A percentile compares a stretch with the other conserved stretches of the same genome.
Evolutionary conservation across 2,329 filamentous ascomycete species (phyloP).

Genomic region (Trichoderma semiorbis): DNA sequence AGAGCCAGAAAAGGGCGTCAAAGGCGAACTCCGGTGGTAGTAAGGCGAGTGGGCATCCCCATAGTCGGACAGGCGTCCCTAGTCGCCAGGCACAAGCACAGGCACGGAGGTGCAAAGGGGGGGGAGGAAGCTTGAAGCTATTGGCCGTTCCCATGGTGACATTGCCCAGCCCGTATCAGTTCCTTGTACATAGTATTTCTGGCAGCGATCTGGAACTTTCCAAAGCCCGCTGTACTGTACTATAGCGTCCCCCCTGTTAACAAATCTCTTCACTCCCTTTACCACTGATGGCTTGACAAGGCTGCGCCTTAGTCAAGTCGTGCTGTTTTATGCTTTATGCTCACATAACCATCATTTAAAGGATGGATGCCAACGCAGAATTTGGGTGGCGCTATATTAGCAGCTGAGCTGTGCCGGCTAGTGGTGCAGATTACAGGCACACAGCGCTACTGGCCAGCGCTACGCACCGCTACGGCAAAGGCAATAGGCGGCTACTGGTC

Average conservation of each 20-base stretch:
- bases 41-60: constrained; percentile 1
- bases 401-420: constrained; percentile 10
- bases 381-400: not conserved
- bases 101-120: constrained; percentile 3
- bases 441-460: not conserved
- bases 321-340: not conserved
- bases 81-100: not conserved
- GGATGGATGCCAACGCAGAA: constrained; percentile 3
- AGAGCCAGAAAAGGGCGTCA: constrained; percentile 36
- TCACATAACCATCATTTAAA: not conserved
- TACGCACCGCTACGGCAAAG: not conserved
- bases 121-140: not conserved
- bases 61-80: constrained; percentile 1
- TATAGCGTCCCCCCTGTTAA: constrained; percentile 8
- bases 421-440: constrained; percentile 7
- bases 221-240: constrained; percentile 13
- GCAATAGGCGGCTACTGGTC: not conserved
- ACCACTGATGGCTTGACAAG: not conserved
- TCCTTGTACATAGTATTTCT: constrained; percentile 6
- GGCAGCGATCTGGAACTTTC: constrained; percentile 17
- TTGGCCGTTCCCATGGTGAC: constrained; percentile 15
- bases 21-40: constrained; percentile 39
- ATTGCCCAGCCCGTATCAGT: constrained; percentile 9
- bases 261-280: constrained; percentile 13
- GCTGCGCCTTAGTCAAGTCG: not conserved